phyloP scores from a whole-genome alignment of 805 yeast genomes.

The Saturnispora hagleri region DNA sequence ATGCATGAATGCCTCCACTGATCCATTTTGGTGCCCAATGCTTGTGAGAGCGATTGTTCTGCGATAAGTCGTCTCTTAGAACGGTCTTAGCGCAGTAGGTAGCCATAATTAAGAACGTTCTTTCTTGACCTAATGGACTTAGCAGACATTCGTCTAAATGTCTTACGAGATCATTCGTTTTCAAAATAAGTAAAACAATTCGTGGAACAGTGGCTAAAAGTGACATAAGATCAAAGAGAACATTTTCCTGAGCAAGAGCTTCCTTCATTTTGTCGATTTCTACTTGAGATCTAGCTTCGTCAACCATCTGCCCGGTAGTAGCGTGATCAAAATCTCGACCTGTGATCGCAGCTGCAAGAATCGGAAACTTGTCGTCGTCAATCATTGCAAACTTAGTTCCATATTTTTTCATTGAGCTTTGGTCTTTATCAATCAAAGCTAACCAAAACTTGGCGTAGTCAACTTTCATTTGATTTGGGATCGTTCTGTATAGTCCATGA shows the following conservation, averaged over 20 bases:
- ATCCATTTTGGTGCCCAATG: slow-evolving; percentile 20
- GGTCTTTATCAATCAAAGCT: slow-evolving; percentile 67
- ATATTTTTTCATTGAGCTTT: slow-evolving; percentile 55
- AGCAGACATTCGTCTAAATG: slow-evolving; percentile 76
- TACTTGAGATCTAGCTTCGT: slow-evolving; percentile 40
- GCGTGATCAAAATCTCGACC: slow-evolving; percentile 85
- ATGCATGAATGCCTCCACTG: slow-evolving; percentile 22
- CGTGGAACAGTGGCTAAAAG: slow-evolving; percentile 75
- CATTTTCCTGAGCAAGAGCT: slow-evolving; percentile 50
- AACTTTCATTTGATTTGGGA: slow-evolving; percentile 65
- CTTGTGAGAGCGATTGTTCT: slow-evolving; percentile 7
- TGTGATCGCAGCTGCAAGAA: slow-evolving; percentile 89
- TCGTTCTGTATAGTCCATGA: slow-evolving; percentile 87
- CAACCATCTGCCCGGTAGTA: slow-evolving; percentile 46
- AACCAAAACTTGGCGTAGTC: slow-evolving; percentile 91
- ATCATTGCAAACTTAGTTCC: slow-evolving; percentile 77
- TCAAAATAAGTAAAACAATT: slow-evolving; percentile 74
- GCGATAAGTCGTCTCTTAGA: slow-evolving; percentile 44
- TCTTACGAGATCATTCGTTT: slow-evolving; percentile 90
- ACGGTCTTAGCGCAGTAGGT: slow-evolving; percentile 79
- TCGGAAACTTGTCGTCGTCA: slow-evolving; percentile 63
- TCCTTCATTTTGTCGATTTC: slow-evolving; percentile 65
- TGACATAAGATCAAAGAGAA: slow-evolving; percentile 68
- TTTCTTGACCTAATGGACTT: slow-evolving; percentile 76
- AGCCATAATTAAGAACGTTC: slow-evolving; percentile 84